A percentile compares a stretch with the other conserved stretches of the same genome.
These are phyloP conservation scores for Barnettozyma sucrosica DNA, from an alignment of 805 yeast species.

Conservation along the genomic window DNA sequence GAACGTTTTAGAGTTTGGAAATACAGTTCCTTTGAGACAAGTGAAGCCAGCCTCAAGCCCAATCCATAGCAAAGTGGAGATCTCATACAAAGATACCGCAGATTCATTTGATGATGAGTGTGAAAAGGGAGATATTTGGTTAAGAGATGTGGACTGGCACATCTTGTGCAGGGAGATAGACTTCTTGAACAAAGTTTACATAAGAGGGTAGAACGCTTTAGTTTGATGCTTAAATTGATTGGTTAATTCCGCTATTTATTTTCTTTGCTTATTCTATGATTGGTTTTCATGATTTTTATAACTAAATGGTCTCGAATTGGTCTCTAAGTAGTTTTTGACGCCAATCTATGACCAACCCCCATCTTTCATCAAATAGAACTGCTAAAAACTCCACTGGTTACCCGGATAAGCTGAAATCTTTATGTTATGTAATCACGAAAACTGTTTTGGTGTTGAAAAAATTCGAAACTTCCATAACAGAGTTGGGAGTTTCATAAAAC, in stretches of 20 bases:
- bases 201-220: conserved; percentile 10
- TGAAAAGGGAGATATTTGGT: conserved; percentile 20
- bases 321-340: too few relatives aligned
- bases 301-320: background rate
- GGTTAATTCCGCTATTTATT: background rate
- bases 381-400: too few relatives aligned
- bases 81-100: background rate
- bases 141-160: conserved; percentile 83
- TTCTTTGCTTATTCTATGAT: background rate
- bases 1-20: conserved; percentile 5
- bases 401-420: too few relatives aligned
- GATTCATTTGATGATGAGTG: conserved; percentile 1
- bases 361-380: too few relatives aligned
- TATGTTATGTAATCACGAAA: too few relatives aligned
- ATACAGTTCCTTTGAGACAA: conserved; percentile 9
- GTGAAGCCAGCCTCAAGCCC: conserved; percentile 5
- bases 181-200: conserved; percentile 51
- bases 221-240: background rate
- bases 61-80: conserved; percentile 3
- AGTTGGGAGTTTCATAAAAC: too few relatives aligned
- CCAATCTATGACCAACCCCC: too few relatives aligned
- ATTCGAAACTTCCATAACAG: too few relatives aligned
- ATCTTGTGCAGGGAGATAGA: conserved; percentile 79
- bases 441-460: too few relatives aligned
- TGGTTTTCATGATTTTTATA: background rate